These are phyloP conservation scores for Ganoderma leucocontextum DNA, from an alignment of 1,284 basidiomycete genomes.

Conservation along the genomic window DNA sequence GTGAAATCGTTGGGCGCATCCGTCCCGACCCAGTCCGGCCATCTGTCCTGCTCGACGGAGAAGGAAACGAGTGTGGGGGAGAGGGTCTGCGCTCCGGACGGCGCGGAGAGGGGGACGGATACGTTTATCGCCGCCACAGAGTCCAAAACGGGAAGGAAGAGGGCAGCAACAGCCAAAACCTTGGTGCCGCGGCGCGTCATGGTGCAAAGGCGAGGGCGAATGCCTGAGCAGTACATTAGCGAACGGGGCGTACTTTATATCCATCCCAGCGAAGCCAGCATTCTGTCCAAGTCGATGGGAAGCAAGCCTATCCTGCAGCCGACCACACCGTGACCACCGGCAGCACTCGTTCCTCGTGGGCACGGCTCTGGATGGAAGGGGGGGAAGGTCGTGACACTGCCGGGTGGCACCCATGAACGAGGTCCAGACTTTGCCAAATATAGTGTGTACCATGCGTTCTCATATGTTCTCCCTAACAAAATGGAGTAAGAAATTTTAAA, in stretches of 20 bases:
- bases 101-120: slow-evolving; percentile 35
- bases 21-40: slow-evolving; percentile 69
- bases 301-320: background rate
- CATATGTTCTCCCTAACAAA: background rate
- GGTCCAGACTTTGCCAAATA: background rate
- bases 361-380: background rate
- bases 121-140: slow-evolving; percentile 32
- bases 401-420: background rate
- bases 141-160: background rate
- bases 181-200: background rate
- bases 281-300: background rate
- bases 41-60: slow-evolving; percentile 75
- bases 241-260: slow-evolving; percentile 3
- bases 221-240: background rate
- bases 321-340: background rate
- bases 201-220: background rate
- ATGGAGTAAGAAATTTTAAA: background rate
- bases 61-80: slow-evolving; percentile 58
- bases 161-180: background rate
- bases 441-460: slow-evolving; percentile 5
- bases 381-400: background rate
- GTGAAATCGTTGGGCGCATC: slow-evolving; percentile 61
- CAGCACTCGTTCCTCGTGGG: background rate
- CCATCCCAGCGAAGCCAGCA: background rate
- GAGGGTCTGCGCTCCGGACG: slow-evolving; percentile 36